phyloP scores from a whole-genome alignment of 306 rosid genomes.

The Pachyrhizus erosus region DNA sequence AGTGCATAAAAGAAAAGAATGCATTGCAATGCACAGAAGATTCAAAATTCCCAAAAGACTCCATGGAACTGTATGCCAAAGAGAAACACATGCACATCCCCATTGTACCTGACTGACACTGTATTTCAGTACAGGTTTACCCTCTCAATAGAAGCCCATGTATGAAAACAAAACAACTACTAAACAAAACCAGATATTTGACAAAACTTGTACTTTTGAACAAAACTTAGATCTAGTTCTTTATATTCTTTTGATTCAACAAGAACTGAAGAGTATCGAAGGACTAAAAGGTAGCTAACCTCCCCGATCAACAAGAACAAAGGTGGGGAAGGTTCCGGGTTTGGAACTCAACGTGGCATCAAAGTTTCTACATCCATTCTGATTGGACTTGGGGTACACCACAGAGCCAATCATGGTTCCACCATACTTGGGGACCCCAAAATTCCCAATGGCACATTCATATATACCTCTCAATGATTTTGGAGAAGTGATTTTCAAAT shows the following conservation, averaged over 20 bases:
- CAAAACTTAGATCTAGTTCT: background rate
- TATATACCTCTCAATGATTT: slow-evolving; percentile 64
- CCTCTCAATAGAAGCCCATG: background rate
- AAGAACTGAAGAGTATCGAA: slow-evolving; percentile 22
- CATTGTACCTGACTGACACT: background rate
- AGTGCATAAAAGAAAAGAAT: slow-evolving; percentile 12
- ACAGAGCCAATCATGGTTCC: slow-evolving; percentile 90
- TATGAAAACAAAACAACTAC: background rate
- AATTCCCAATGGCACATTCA: slow-evolving; percentile 98
- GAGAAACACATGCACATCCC: background rate
- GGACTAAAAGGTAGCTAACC: slow-evolving; percentile 50
- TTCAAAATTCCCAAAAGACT: slow-evolving; percentile 1
- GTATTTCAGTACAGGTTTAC: slow-evolving; percentile 2
- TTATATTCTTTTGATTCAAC: background rate
- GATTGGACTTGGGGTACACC: slow-evolving; percentile 72
- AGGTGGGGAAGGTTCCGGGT: slow-evolving; percentile 78
- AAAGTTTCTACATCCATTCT: slow-evolving; percentile 73
- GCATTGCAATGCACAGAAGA: background rate
- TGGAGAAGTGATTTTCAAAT: slow-evolving; percentile 78
- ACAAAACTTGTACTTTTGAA: background rate
- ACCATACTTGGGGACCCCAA: slow-evolving; percentile 96
- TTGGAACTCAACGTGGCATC: slow-evolving; percentile 62
- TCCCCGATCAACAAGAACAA: slow-evolving; percentile 90
- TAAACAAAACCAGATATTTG: background rate
- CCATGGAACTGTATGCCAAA: slow-evolving; percentile 16